Evolutionary conservation across 1,284 basidiomycete species (phyloP).

Genomic region (Takashimella koratensis): DNA sequence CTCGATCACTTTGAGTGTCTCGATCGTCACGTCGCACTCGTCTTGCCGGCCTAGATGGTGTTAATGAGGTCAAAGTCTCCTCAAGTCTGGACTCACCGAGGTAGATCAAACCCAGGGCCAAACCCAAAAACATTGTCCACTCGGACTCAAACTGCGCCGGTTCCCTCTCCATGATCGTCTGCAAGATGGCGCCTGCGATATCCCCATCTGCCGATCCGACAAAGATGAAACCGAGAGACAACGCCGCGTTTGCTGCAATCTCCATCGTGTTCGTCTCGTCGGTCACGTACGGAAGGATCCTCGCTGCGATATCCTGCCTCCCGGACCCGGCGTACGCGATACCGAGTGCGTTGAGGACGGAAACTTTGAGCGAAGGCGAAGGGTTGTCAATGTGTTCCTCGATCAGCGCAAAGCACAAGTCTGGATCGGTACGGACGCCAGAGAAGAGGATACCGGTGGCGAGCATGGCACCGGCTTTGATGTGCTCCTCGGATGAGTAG

Average conservation of each 20-base stretch:
- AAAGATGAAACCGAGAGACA: conserved; percentile 91
- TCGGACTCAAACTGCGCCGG: conserved; percentile 78
- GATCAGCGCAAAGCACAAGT: conserved; percentile 87
- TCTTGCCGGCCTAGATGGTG: conserved; percentile 72
- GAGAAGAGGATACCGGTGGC: conserved; percentile 92
- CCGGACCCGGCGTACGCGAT: conserved; percentile 92
- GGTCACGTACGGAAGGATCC: conserved; percentile 73
- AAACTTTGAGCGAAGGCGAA: conserved; percentile 75
- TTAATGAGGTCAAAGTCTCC: neutral
- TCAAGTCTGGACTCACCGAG: conserved; percentile 59
- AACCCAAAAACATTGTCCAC: conserved; percentile 87
- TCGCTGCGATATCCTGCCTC: conserved; percentile 75
- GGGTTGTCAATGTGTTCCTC: conserved; percentile 89
- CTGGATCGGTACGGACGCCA: conserved; percentile 86
- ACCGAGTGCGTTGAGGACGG: conserved; percentile 83
- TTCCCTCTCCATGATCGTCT: conserved; percentile 80
- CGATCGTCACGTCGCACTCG: conserved; percentile 88
- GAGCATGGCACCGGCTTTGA: conserved; percentile 95
- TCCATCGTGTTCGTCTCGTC: conserved; percentile 86
- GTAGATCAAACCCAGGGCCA: conserved; percentile 88
- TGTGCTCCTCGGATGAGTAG: conserved; percentile 92
- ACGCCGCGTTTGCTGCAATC: conserved; percentile 76
- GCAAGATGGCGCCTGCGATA: conserved; percentile 81
- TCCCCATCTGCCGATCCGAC: conserved; percentile 95
- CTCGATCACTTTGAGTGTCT: conserved; percentile 91